These are phyloP conservation scores for Xylaria scruposa DNA, from an alignment of 495 filamentous ascomycete species.

Conservation along the genomic window DNA sequence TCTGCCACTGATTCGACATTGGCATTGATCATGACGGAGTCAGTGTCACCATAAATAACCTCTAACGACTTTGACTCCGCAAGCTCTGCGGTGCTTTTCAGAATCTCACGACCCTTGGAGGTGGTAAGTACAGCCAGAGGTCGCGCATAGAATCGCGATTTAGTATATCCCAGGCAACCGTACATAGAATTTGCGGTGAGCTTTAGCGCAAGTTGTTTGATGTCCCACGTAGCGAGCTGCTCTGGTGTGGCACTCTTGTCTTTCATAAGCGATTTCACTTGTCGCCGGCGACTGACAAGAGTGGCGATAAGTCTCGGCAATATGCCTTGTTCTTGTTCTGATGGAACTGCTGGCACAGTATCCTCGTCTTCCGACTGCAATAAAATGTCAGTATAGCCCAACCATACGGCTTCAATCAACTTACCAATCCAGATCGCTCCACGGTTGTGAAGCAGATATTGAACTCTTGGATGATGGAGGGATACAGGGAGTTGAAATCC, in stretches of 20 bases:
- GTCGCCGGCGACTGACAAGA: constrained; percentile 82
- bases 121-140: constrained; percentile 96
- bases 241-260: constrained; percentile 84
- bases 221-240: constrained; percentile 94
- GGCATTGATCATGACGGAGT: constrained; percentile 99
- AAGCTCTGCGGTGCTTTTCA: constrained; percentile 91
- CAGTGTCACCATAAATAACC: constrained; percentile 98
- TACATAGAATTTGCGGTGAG: constrained; percentile 99
- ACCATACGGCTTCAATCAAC: constrained; percentile 21
- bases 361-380: constrained; percentile 79
- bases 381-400: constrained; percentile 32
- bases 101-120: constrained; percentile 96
- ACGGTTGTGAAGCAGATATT: constrained; percentile 99
- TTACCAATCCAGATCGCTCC: constrained; percentile 70
- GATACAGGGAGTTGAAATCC: constrained; percentile 99
- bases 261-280: constrained; percentile 97
- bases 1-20: constrained; percentile 93
- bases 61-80: constrained; percentile 86
- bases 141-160: constrained; percentile 94
- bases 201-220: constrained; percentile 95
- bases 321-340: constrained; percentile 76
- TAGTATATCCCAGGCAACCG: constrained; percentile 94
- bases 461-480: constrained; percentile 98
- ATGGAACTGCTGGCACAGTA: constrained; percentile 70
- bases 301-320: constrained; percentile 89